phyloP scores from a whole-genome alignment of 306 rosid species.

The Cucumis cinereus region DNA sequence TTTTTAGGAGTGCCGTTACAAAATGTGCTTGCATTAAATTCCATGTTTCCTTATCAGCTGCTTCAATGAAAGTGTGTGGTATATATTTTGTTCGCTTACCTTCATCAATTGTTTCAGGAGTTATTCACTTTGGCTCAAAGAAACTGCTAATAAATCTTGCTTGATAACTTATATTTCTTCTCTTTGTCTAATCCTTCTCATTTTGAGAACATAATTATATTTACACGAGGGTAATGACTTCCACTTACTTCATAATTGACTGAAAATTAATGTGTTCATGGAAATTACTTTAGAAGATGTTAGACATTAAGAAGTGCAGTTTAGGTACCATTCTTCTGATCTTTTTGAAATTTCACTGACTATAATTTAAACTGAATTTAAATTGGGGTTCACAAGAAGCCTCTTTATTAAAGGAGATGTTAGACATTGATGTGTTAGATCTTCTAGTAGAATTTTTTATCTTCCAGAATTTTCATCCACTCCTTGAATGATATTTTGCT shows the following conservation, averaged over 20 bases:
- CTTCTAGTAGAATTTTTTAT: background rate
- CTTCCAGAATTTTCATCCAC: background rate
- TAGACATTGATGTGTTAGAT: background rate
- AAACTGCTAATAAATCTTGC: background rate
- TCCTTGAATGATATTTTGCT: background rate
- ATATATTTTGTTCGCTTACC: background rate
- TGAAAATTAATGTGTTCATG: background rate
- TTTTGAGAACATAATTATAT: background rate
- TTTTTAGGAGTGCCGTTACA: background rate
- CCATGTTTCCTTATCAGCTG: background rate
- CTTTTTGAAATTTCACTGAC: background rate
- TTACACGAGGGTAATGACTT: background rate
- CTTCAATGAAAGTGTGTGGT: background rate
- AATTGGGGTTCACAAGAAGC: background rate
- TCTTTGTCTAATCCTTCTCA: background rate
- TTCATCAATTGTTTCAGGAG: background rate
- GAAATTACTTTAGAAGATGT: background rate
- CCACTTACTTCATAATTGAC: background rate
- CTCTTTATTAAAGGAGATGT: background rate
- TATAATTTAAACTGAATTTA: background rate
- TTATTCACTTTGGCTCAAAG: background rate
- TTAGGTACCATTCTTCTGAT: background rate
- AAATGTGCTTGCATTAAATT: background rate
- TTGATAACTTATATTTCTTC: background rate
- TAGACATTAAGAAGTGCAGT: background rate